These are phyloP conservation scores for Kodamaea kakaduensis DNA, from an alignment of 805 yeast genomes.

Conservation along the genomic window DNA sequence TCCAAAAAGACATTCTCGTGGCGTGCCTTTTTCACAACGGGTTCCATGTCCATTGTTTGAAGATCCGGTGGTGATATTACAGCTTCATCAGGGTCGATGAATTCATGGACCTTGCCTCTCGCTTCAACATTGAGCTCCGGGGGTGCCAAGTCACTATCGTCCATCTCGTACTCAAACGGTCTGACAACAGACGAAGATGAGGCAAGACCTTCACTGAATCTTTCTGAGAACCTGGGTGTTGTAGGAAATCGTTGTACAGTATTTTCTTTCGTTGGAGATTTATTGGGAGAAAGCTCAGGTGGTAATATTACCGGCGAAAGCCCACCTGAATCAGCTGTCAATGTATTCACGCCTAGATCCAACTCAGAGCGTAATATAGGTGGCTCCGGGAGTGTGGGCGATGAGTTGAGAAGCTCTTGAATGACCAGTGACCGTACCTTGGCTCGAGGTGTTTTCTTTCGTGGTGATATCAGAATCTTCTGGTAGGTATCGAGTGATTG, in stretches of 20 bases:
- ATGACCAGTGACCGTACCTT: slow-evolving; percentile 31
- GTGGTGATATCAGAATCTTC: slow-evolving; percentile 29
- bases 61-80: slow-evolving; percentile 8
- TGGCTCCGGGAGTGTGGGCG: slow-evolving; percentile 44
- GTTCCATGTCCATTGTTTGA: slow-evolving; percentile 8
- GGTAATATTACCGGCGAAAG: slow-evolving; percentile 21
- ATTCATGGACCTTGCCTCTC: slow-evolving; percentile 1
- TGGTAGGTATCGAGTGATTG: slow-evolving; percentile 31
- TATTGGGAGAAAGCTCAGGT: slow-evolving; percentile 18
- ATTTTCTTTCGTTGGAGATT: slow-evolving; percentile 10
- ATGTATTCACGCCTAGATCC: slow-evolving; percentile 14
- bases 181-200: slow-evolving; percentile 20
- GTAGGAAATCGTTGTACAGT: slow-evolving; percentile 17
- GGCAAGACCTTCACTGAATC: slow-evolving; percentile 15
- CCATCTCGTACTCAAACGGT: slow-evolving; percentile 23
- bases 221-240: slow-evolving; percentile 14
- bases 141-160: slow-evolving; percentile 29
- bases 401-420: slow-evolving; percentile 34
- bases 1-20: slow-evolving; percentile 35
- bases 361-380: slow-evolving; percentile 38
- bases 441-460: slow-evolving; percentile 22
- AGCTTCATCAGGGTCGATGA: slow-evolving; percentile 6
- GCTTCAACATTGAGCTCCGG: slow-evolving; percentile 18
- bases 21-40: slow-evolving; percentile 2
- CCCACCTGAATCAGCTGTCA: slow-evolving; percentile 11